These are phyloP conservation scores for Amylostereum areolatum DNA, from an alignment of 1,284 basidiomycete species.

Conservation along the genomic window DNA sequence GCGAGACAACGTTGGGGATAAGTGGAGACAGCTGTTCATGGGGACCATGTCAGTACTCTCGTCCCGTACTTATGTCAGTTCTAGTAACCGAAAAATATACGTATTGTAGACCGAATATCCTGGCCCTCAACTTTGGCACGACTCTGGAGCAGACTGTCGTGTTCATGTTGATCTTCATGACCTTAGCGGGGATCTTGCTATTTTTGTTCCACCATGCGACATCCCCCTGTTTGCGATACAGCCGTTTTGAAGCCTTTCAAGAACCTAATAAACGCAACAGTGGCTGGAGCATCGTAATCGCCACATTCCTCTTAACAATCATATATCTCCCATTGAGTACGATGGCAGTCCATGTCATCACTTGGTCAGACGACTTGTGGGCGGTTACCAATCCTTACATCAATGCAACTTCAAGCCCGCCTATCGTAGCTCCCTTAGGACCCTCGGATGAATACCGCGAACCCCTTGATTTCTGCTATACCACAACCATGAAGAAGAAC, in stretches of 20 bases:
- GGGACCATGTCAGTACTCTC: slow-evolving; percentile 52
- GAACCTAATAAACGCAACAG: slow-evolving; percentile 32
- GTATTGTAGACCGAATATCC: slow-evolving; percentile 51
- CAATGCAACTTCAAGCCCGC: slow-evolving; percentile 48
- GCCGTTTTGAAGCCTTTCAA: slow-evolving; percentile 51
- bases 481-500: slow-evolving; percentile 66
- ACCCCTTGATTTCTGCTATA: slow-evolving; percentile 75
- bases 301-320: slow-evolving; percentile 55
- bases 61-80: slow-evolving; percentile 1
- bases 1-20: slow-evolving; percentile 29
- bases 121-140: slow-evolving; percentile 63
- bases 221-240: slow-evolving; percentile 40
- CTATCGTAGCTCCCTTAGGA: slow-evolving; percentile 43
- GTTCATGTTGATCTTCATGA: slow-evolving; percentile 51
- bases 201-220: slow-evolving; percentile 51
- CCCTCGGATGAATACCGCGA: slow-evolving; percentile 51
- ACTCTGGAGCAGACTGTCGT: slow-evolving; percentile 47
- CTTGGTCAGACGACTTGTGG: slow-evolving; percentile 75
- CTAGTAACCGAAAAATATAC: slow-evolving; percentile 6
- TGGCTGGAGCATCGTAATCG: slow-evolving; percentile 49
- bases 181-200: slow-evolving; percentile 44
- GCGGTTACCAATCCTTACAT: slow-evolving; percentile 62
- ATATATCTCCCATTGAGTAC: slow-evolving; percentile 69
- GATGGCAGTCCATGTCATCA: slow-evolving; percentile 63
- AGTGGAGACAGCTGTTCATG: slow-evolving; percentile 54